phyloP scores from a whole-genome alignment of 2,329 filamentous ascomycete genomes.

The Aspergillus sp. region DNA sequence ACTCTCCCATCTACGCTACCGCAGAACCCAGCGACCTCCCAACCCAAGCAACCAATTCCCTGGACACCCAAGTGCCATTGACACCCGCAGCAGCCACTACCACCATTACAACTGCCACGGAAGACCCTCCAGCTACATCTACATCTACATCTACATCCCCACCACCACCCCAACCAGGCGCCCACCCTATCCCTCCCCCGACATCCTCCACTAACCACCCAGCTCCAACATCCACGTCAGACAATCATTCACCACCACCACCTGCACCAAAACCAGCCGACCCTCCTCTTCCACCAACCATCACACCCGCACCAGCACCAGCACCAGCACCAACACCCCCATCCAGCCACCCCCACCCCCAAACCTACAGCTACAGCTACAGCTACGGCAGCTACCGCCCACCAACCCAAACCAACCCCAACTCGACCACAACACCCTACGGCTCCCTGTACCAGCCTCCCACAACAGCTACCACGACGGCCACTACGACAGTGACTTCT shows the following conservation, averaged over 20 bases:
- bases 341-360: slow-evolving; percentile 14
- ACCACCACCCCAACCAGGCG: slow-evolving; percentile 45
- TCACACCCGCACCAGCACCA: not conserved
- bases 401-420: not conserved
- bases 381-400: not conserved
- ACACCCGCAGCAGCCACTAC: slow-evolving; percentile 30
- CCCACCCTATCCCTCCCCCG: slow-evolving; percentile 19
- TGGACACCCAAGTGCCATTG: slow-evolving; percentile 18
- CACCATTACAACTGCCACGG: slow-evolving; percentile 25
- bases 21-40: slow-evolving; percentile 15
- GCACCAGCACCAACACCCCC: slow-evolving; percentile 29
- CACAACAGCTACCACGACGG: not conserved
- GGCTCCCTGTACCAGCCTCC: slow-evolving; percentile 28
- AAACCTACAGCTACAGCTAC: slow-evolving; percentile 25
- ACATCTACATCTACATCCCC: slow-evolving; percentile 26
- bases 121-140: not conserved
- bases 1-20: slow-evolving; percentile 34
- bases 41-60: slow-evolving; percentile 24
- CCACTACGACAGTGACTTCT: not conserved
- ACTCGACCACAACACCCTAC: slow-evolving; percentile 31
- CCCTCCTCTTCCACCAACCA: slow-evolving; percentile 4
- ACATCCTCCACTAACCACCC: slow-evolving; percentile 6
- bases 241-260: not conserved
- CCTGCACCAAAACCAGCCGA: slow-evolving; percentile 19
- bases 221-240: slow-evolving; percentile 2